These are phyloP conservation scores for Fusarium fujikuroi DNA, from an alignment of 2,329 filamentous ascomycete species.

Conservation along the genomic window DNA sequence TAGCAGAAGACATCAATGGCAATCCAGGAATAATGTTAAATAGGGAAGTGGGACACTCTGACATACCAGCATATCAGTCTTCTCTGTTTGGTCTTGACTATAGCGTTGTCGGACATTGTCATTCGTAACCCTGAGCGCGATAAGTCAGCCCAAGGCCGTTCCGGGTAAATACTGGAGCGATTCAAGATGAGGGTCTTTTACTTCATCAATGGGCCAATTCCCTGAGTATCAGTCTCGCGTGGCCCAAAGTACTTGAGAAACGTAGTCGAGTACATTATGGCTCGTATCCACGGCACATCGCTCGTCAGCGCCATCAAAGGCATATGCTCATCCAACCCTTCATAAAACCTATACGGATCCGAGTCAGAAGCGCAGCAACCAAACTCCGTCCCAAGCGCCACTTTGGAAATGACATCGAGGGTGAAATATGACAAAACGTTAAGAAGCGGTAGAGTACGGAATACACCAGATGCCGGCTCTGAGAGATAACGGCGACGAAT, in stretches of 20 bases:
- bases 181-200: no score
- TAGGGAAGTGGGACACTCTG: accelerated
- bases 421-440: not conserved
- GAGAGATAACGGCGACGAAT: not conserved
- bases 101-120: not conserved
- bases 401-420: not conserved
- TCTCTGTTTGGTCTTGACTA: not conserved
- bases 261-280: accelerated
- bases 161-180: no score
- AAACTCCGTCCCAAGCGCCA: not conserved
- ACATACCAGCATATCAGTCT: not conserved
- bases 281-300: not conserved
- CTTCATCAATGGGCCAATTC: not conserved
- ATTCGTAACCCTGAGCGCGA: not conserved
- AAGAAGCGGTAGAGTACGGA: not conserved
- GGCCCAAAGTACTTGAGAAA: constrained; percentile 2
- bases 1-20: accelerated
- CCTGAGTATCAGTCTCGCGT: not conserved
- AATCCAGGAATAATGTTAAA: accelerated
- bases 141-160: not conserved
- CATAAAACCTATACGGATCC: not conserved
- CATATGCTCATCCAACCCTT: not conserved
- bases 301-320: not conserved
- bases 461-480: not conserved
- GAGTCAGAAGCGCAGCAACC: constrained; percentile 3